Percentiles rank a stretch among this genome's conserved stretches.
phyloP scores from a whole-genome alignment of 257 asterid species.

The Nicotiana sylvestris region DNA sequence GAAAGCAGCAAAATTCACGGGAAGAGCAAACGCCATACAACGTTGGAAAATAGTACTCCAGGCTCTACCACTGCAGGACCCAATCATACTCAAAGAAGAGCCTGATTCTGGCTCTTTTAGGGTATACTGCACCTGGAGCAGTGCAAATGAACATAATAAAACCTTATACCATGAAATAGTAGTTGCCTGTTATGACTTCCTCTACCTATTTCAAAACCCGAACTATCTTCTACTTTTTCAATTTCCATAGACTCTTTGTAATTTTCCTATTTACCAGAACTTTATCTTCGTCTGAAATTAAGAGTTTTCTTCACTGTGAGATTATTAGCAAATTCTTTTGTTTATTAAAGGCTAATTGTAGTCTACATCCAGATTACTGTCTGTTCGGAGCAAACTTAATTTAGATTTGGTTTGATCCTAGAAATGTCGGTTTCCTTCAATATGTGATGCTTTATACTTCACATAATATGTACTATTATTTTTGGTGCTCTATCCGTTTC shows the following conservation, averaged over 20 bases:
- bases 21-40: not conserved
- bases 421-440: not conserved
- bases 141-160: not conserved
- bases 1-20: not conserved
- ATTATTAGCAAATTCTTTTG: not conserved
- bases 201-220: constrained; percentile 1
- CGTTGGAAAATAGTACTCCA: not conserved
- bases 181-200: not conserved
- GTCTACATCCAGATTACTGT: not conserved
- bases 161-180: not conserved
- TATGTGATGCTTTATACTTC: not conserved
- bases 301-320: not conserved
- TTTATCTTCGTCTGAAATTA: not conserved
- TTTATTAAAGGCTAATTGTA: not conserved
- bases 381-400: not conserved
- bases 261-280: not conserved
- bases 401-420: not conserved
- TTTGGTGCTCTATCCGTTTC: not conserved
- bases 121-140: not conserved
- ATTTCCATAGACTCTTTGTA: not conserved
- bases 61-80: not conserved
- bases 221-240: not conserved
- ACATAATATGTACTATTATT: not conserved
- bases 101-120: not conserved
- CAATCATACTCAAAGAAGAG: not conserved